Base-by-base conservation (phyloP, 2,329 filamentous ascomycete species). In the Conoideocrella luteorostrata region DNA sequence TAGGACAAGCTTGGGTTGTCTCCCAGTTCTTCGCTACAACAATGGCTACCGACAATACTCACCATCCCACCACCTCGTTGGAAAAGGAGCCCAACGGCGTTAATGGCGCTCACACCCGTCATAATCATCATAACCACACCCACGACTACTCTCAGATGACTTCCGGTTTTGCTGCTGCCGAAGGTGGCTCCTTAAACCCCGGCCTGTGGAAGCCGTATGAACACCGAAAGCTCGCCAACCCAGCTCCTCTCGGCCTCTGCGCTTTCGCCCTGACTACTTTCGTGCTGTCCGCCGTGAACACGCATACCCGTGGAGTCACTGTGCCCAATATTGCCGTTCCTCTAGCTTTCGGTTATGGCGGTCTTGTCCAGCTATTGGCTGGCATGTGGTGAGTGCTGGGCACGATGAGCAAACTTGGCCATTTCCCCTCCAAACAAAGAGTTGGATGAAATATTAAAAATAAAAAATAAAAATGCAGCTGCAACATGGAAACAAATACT, bases 361-460 rank as follows among this genome's bases (percentile, higher is more conserved):
- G 85, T 55, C 70, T 89, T 13, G 79, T 90, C 33, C 87, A 93
- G 69, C 72, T 91, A 40, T 70, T 88, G 18, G 84, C 86, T 52
- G 87, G 87, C 69, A 93, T 91, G 87, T 93, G 87, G 87, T 88
- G 75, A 64, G 78, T 72, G 12, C n/a, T n/a, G n/a, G n/a, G n/a
- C n/a, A n/a, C n/a, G n/a, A n/a, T n/a, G n/a, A n/a, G n/a, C n/a
- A n/a, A n/a, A n/a, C n/a, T n/a, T n/a, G n/a, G n/a, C n/a, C n/a
- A n/a, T 33, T 33, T n/a, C n/a, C 13, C 9, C 7, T 18, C 50
- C 54, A 22, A 55, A 26, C 5, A 5, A n/a, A n/a, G n/a, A n/a
- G n/a, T n/a, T n/a, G n/a, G n/a, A n/a, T n/a, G n/a, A n/a, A n/a
- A n/a, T n/a, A n/a, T n/a, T n/a, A n/a, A n/a, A n/a, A n/a, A n/a